Base-by-base conservation (phyloP, 1,139 yeast genomes). In the Lodderomyces theae region DNA sequence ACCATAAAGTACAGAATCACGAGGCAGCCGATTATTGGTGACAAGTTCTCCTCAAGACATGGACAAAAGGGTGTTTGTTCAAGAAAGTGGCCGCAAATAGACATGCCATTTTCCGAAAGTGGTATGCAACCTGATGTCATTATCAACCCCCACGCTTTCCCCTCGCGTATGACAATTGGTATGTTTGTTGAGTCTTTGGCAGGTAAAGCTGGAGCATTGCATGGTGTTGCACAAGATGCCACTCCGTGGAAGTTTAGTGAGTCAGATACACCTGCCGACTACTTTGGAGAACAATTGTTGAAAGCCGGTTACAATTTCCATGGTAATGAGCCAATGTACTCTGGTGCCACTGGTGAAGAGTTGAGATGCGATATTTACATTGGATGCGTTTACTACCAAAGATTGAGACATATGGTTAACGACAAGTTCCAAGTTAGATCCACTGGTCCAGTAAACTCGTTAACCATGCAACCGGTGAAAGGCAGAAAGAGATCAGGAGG, bases 11-110 rank as follows among this genome's bases (percentile, higher is more conserved):
- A 86, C 62, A 80, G 98, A 64, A 73, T 92, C 41, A 83, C 96
- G 47, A 84, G 99, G 72, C 79, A 87, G 35, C 97, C 98, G 23
- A 76, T 86, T 53, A 92, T 94, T 62, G 99, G 99, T 64, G 99
- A 92, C 69, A 92, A 92, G 68, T 92, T 94, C 61, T 90, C 97
- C 7, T 90, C 97, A 18, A 82, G 98, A 67, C 98, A 92, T 71
- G 98, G 98, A 47, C 99, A 92, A 68, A 92, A 92, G 69, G 99
- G 99, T 79, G 98, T 92, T 47, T 92, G 97, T 69, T 90, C 97
- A 11, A 86, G 96, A 63, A 92, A 90, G 65, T 92, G 97, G 96
- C 98, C 97, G 19, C 83, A 88, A 40, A 74, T 86, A 49, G 98
- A 92, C 61, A 83, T 92, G 96, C 99, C 99, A 45, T 92, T 92